These are phyloP conservation scores for Quercus lobata DNA, from an alignment of 331 rosid species.

Conservation along the genomic window DNA sequence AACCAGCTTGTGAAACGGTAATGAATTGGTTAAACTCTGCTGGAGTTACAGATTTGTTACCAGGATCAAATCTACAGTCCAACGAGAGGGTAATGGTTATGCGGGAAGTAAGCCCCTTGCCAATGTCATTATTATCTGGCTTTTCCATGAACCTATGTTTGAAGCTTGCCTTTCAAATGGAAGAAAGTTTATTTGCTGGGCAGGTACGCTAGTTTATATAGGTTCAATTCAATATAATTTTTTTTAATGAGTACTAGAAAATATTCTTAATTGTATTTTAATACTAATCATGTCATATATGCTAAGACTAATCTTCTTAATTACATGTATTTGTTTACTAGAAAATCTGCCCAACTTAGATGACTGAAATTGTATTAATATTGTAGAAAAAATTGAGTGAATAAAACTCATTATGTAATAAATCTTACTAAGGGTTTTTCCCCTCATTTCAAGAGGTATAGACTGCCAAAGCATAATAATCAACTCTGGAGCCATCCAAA, in stretches of 20 bases:
- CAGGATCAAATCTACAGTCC: constrained; percentile 65
- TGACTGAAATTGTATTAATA: neutral
- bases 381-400: neutral
- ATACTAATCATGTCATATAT: neutral
- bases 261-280: neutral
- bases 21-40: constrained; percentile 78
- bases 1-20: constrained; percentile 94
- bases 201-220: constrained; percentile 46
- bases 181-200: constrained; percentile 78
- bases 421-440: neutral
- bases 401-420: neutral
- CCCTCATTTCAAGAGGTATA: too few relatives aligned
- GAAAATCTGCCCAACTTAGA: neutral
- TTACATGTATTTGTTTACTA: neutral
- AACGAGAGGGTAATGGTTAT: constrained; percentile 68
- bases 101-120: constrained; percentile 94
- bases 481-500: neutral
- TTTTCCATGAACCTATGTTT: constrained; percentile 86
- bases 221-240: neutral
- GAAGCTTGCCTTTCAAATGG: constrained; percentile 92
- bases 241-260: neutral
- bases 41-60: constrained; percentile 56
- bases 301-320: neutral
- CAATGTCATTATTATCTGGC: constrained; percentile 91
- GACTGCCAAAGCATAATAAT: neutral